Base-by-base conservation (phyloP, 2,329 filamentous ascomycete genomes). In the Hypomyces rosellus region DNA sequence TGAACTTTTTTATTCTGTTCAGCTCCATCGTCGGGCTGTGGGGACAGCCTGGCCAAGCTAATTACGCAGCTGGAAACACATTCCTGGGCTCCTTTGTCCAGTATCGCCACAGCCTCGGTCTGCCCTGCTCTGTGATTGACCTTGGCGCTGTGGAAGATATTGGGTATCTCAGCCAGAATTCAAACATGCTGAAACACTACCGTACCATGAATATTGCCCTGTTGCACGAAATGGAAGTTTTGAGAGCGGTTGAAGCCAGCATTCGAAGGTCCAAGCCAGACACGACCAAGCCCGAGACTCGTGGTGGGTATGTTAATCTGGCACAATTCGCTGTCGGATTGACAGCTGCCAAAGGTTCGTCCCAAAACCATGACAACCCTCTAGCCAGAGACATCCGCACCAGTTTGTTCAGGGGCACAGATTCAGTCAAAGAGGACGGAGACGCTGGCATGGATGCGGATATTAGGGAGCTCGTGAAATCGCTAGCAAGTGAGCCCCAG, bases 1-100 rank as follows among this genome's bases (percentile, higher is more conserved):
- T 66, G n/a, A 64, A 66, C 49, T 63, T 68, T 54, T 67, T 68
- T 50, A 47, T 67, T 40, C 47, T 61, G 20, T 57, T 62, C 47
- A 56, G 54, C 18, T 67, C 65, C 12, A 50, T 63, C 4, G 57
- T 59, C 2, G 60, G 57, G 9, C 48, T 59, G 6, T 47, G 63
- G 14, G 65, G 61, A 3, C 56, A 57, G 30, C 51, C 55, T 3
- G 57, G 55, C 3, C 66, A 69, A 47, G 55, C 57, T 22, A 63
- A 61, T 36, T 69, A 69, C 45, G 57, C 57, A 12, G 61, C 64
- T 3, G 64, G 59, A 13, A 68, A 68, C 53, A 56, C 59, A n/a
- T 67, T 60, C 54, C 56, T 65, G 16, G 65, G 67, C 49, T 55
- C 57, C 3, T 54, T 65, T 18, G 51, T 48, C 8, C 50, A 54